Percentiles rank a stretch among this genome's conserved stretches.
Evolutionary conservation across 345 rosid genomes (phyloP).

Genomic region (Sisymbrium altissimum): DNA sequence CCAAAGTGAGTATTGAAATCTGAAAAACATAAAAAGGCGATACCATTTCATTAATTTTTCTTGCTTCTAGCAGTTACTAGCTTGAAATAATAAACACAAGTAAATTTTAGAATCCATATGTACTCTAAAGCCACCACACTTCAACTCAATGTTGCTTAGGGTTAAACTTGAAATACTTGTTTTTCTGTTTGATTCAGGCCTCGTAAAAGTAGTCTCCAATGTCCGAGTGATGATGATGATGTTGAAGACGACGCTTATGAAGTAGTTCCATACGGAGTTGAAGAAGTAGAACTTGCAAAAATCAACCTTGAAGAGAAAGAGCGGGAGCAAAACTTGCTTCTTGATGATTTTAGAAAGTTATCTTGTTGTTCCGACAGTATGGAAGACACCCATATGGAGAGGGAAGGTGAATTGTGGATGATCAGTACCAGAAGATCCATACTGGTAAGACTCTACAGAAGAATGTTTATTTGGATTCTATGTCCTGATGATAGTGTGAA

Average conservation of each 20-base stretch:
- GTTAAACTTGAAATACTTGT: neutral
- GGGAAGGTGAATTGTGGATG: constrained; percentile 42
- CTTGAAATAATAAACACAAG: neutral
- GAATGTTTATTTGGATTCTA: neutral
- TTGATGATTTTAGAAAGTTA: constrained; percentile 70
- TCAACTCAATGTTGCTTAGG: neutral
- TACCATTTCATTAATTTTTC: neutral
- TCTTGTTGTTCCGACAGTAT: constrained; percentile 50
- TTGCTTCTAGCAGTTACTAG: neutral
- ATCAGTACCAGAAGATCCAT: constrained; percentile 37
- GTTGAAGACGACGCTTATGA: constrained; percentile 34
- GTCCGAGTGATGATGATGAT: constrained; percentile 85
- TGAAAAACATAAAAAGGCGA: neutral
- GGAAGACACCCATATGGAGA: constrained; percentile 42
- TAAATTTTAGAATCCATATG: neutral
- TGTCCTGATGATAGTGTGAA: neutral
- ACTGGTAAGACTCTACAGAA: constrained; percentile 36
- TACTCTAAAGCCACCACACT: neutral
- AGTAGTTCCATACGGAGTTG: constrained; percentile 91
- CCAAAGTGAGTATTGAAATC: constrained; percentile 65
- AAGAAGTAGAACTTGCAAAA: constrained; percentile 94
- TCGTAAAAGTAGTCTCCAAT: constrained; percentile 76
- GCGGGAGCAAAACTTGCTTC: constrained; percentile 61
- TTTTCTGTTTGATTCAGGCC: constrained; percentile 51
- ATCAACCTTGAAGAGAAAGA: constrained; percentile 75